Evolutionary conservation across 179 eudicot species (phyloP).

Genomic region (Heliamphora pulchella): DNA sequence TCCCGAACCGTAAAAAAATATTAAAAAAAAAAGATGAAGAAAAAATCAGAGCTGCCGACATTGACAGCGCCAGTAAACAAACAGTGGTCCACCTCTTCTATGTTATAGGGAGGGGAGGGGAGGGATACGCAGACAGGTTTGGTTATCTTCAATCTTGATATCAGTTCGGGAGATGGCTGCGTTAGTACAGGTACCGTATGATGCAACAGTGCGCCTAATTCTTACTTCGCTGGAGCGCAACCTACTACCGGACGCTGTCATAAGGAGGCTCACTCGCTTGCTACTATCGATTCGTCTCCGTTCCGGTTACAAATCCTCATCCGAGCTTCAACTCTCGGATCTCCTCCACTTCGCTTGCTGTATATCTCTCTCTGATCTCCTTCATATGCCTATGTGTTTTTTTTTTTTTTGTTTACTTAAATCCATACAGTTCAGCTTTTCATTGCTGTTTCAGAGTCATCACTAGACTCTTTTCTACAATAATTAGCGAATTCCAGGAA

Average conservation of each 20-base stretch:
- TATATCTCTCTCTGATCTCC: too few species aligned
- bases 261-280: conserved; percentile 65
- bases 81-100: too few species aligned
- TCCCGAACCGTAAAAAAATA: too few species aligned
- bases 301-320: conserved; percentile 50
- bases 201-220: conserved; percentile 55
- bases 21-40: too few species aligned
- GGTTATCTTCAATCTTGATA: too few species aligned
- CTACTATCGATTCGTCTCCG: conserved; percentile 68
- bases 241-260: conserved; percentile 64
- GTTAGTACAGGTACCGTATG: conserved; percentile 55
- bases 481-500: too few species aligned
- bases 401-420: neutral
- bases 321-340: conserved; percentile 55
- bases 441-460: too few species aligned
- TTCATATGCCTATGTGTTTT: neutral
- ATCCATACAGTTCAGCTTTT: neutral
- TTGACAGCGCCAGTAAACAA: too few species aligned
- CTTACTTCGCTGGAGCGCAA: conserved; percentile 61
- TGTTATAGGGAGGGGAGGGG: too few species aligned
- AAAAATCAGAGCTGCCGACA: too few species aligned
- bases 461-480: too few species aligned
- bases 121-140: too few species aligned
- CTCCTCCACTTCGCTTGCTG: conserved; percentile 68
- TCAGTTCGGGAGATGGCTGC: conserved; percentile 42